phyloP scores from a whole-genome alignment of 768 basidiomycete genomes.

The Naematelia aurantialba region DNA sequence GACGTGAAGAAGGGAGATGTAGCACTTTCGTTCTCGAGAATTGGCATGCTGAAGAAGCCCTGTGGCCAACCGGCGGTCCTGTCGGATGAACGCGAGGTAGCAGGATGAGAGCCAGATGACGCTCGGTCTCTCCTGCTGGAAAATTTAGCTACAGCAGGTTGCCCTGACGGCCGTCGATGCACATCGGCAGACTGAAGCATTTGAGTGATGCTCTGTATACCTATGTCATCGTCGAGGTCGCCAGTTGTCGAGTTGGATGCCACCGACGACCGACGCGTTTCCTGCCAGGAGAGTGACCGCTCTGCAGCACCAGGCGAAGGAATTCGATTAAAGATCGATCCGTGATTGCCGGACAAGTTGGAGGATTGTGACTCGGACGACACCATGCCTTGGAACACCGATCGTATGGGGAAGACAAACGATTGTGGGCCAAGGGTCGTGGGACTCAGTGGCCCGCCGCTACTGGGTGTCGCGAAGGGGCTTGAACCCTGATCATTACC shows the following conservation, averaged over 20 bases:
- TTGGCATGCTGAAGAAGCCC: slow-evolving; percentile 21
- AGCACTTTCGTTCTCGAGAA: neutral
- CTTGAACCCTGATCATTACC: slow-evolving; percentile 1
- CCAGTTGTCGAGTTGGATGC: neutral
- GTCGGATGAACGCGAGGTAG: neutral
- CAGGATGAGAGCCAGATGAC: neutral
- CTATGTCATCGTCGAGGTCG: slow-evolving; percentile 11
- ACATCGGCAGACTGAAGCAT: slow-evolving; percentile 15
- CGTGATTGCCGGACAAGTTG: neutral
- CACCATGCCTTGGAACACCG: slow-evolving; percentile 23
- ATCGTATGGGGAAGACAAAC: slow-evolving; percentile 38
- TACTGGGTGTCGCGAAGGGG: slow-evolving; percentile 6
- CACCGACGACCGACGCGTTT: neutral
- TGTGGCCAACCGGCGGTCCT: neutral
- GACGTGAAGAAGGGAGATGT: slow-evolving; percentile 23
- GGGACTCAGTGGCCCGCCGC: slow-evolving; percentile 13
- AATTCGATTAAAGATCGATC: neutral
- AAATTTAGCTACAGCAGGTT: slow-evolving; percentile 15
- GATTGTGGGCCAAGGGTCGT: slow-evolving; percentile 11
- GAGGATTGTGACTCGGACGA: slow-evolving; percentile 1
- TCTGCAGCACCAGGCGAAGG: neutral
- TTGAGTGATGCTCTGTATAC: slow-evolving; percentile 27
- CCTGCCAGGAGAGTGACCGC: neutral
- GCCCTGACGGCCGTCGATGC: neutral
- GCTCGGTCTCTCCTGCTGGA: slow-evolving; percentile 17